Base-by-base conservation (phyloP, 2,329 filamentous ascomycete species). In the Penicillium sp. region DNA sequence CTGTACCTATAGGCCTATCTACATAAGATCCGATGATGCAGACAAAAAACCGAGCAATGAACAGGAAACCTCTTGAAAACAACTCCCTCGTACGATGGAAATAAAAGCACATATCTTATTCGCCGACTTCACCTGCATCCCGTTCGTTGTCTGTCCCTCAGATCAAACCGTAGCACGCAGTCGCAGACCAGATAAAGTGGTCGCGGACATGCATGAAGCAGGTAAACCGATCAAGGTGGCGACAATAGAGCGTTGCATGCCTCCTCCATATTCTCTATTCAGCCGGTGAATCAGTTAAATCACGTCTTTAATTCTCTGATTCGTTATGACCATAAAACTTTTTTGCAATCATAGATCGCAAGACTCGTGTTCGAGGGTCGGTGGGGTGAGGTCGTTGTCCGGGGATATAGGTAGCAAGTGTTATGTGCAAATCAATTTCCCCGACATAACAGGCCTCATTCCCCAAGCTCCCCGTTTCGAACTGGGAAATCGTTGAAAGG, bases 81-180 rank as follows among this genome's bases (percentile, higher is more conserved):
- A 68, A 70, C 67, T 65, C 71, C 69, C 63, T 70, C 61, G 65
- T 66, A 64, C 66, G 66, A 65, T 58, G 64, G 62, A 67, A 65
- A 62, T 63, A 68, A 60, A 59, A 64, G 53, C 55, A 58, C 59
- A 59, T 59, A 48, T 64, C 60, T 67, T 67, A 67, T 69, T 64
- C 61, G 63, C 60, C 62, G 59, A 62, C 61, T 58, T 65, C 58
- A 64, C 58, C 63, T 60, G 60, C 60, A 60, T 56, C 61, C 61
- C 56, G 60, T 54, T 51, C 58, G 47, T 53, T 56, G 52, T 56
- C 53, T 58, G 48, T 57, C 44, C 43, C 52, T 44, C 42, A 44
- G 29, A 39, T 46, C 55, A 51, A 49, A 56, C 31, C 42, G 16
- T 42, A 45, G 31, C 53, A 51, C 29, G 29, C 47, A 44, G 37